Conservation (phyloP, 495 filamentous ascomycete species). For the Aspergillus ostianus region DNA sequence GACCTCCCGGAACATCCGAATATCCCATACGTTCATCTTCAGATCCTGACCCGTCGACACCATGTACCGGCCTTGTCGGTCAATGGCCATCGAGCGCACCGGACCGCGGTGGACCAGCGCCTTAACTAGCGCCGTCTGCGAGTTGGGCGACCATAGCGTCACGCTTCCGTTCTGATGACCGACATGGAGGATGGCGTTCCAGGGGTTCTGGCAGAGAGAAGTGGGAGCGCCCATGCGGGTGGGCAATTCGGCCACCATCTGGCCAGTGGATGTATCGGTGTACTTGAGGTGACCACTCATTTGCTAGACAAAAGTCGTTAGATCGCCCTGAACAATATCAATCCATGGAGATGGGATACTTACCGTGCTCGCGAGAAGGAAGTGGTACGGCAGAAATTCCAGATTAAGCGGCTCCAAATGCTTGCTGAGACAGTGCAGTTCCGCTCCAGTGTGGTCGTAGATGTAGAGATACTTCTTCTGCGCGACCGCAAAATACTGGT, state of each 20-base stretch:
- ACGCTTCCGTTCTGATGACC: conserved; percentile 95
- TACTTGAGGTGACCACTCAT: conserved; percentile 88
- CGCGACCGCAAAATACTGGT: conserved; percentile 94
- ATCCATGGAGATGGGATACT: conserved; percentile 27
- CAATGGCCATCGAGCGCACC: conserved; percentile 81
- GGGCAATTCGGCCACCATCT: conserved; percentile 76
- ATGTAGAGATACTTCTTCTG: conserved; percentile 98
- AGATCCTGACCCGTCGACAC: conserved; percentile 86
- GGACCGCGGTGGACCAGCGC: conserved; percentile 92
- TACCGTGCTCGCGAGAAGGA: conserved; percentile 82
- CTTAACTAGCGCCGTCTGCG: conserved; percentile 81
- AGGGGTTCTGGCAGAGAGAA: conserved; percentile 79
- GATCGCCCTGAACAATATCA: background rate
- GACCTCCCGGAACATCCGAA: conserved; percentile 89
- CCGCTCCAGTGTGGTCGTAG: conserved; percentile 84
- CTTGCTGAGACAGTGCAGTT: conserved; percentile 85
- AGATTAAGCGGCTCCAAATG: conserved; percentile 92
- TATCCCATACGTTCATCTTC: conserved; percentile 94
- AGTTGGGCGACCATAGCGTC: conserved; percentile 95
- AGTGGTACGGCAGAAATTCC: conserved; percentile 96
- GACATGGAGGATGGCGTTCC: conserved; percentile 86
- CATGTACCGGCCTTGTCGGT: conserved; percentile 93
- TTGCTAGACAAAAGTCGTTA: conserved; percentile 45
- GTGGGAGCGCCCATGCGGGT: conserved; percentile 84
- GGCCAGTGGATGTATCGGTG: conserved; percentile 90